Percentiles rank a stretch among this genome's conserved stretches.
These are phyloP conservation scores for Aspergillus tanneri DNA, from an alignment of 2,329 filamentous ascomycete species.

Conservation along the genomic window DNA sequence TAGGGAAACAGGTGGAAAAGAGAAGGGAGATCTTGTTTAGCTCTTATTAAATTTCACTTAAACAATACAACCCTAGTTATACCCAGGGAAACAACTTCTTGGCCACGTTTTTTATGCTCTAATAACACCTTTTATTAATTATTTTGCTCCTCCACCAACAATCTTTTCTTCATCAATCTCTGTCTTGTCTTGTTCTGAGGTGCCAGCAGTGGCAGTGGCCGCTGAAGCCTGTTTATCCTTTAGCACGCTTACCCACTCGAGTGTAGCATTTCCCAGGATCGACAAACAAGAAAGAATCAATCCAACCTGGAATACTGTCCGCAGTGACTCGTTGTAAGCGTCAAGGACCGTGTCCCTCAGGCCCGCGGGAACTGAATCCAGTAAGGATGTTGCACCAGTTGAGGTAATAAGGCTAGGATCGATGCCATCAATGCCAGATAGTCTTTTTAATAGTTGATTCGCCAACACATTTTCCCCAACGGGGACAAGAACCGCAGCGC, in stretches of 20 bases:
- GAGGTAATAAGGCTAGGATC: constrained; percentile 1
- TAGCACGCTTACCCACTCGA: constrained; percentile 21
- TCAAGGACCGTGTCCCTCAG: not conserved
- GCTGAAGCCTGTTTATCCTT: too few relatives aligned
- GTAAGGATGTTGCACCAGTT: not conserved
- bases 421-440: constrained; percentile 6
- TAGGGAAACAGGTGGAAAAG: too few relatives aligned
- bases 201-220: too few relatives aligned
- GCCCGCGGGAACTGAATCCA: not conserved
- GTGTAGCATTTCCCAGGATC: constrained; percentile 13
- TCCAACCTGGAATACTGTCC: constrained; percentile 12
- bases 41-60: too few relatives aligned
- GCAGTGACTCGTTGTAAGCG: constrained; percentile 6
- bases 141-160: too few relatives aligned
- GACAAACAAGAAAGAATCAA: constrained; percentile 13
- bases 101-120: too few relatives aligned
- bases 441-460: not conserved
- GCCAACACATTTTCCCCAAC: constrained; percentile 15
- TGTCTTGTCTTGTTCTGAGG: too few relatives aligned
- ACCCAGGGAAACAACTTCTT: too few relatives aligned
- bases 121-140: too few relatives aligned
- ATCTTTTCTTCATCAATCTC: too few relatives aligned
- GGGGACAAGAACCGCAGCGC: constrained; percentile 37
- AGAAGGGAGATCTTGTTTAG: too few relatives aligned
- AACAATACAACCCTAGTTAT: too few relatives aligned